Percentiles rank a stretch among this genome's conserved stretches.
Evolutionary conservation across 1,284 basidiomycete genomes (phyloP).

Genomic region (Cryptococcus amylolentus): DNA sequence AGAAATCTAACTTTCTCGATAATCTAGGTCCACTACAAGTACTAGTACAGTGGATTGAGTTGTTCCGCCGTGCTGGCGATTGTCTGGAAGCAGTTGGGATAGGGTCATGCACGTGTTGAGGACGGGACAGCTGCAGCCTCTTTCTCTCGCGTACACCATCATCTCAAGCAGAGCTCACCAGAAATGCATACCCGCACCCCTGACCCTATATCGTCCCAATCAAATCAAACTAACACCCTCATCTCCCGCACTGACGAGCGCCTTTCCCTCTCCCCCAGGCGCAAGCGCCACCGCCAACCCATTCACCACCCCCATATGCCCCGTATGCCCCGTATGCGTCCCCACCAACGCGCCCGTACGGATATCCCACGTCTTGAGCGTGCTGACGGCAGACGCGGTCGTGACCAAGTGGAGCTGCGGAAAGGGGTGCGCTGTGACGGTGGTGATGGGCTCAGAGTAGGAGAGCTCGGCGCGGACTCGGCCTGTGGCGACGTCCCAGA

Average conservation of each 20-base stretch:
- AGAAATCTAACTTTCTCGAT: too few species aligned
- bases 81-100: too few species aligned
- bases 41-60: too few species aligned
- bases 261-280: slow-evolving; percentile 46
- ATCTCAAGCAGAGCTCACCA: too few species aligned
- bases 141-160: too few species aligned
- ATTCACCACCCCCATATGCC: slow-evolving; percentile 78
- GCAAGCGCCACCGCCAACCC: slow-evolving; percentile 59
- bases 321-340: slow-evolving; percentile 73
- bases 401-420: slow-evolving; percentile 68
- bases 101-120: too few species aligned
- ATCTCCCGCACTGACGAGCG: slow-evolving; percentile 78
- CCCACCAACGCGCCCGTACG: slow-evolving; percentile 62
- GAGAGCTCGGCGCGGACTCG: slow-evolving; percentile 68
- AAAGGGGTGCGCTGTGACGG: slow-evolving; percentile 66
- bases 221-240: slow-evolving; percentile 77
- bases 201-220: slow-evolving; percentile 55
- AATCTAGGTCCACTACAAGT: too few species aligned
- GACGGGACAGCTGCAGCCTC: too few species aligned
- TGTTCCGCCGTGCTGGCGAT: too few species aligned
- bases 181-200: too few species aligned
- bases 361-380: slow-evolving; percentile 87
- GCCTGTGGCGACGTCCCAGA: slow-evolving; percentile 89
- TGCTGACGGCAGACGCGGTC: slow-evolving; percentile 79
- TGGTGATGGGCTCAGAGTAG: slow-evolving; percentile 72